Percentiles rank a stretch among this genome's conserved stretches.
These are phyloP conservation scores for Diaporthe sp. DNA, from an alignment of 2,329 filamentous ascomycete genomes.

Conservation along the genomic window DNA sequence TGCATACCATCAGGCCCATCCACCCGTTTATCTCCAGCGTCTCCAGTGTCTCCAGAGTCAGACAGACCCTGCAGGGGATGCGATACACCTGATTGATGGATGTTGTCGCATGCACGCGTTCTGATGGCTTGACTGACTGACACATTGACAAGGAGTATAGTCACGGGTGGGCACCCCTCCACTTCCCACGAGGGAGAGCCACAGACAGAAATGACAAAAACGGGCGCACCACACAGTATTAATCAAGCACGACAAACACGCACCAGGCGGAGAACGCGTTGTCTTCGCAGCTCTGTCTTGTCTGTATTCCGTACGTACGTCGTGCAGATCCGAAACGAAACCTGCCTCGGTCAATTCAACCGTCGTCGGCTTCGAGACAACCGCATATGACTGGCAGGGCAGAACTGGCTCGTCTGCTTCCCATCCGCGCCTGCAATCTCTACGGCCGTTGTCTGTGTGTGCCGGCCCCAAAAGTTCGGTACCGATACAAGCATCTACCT, in stretches of 20 bases:
- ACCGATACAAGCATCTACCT: constrained; percentile 27
- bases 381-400: constrained; percentile 1
- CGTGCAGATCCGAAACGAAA: constrained; percentile 3
- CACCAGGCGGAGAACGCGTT: neutral
- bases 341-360: constrained; percentile 3
- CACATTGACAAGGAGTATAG: neutral
- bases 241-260: neutral
- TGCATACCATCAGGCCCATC: neutral
- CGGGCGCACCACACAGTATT: neutral
- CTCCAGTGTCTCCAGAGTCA: neutral
- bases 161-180: constrained; percentile 10
- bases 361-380: constrained; percentile 9
- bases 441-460: constrained; percentile 21
- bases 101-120: neutral
- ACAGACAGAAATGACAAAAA: neutral
- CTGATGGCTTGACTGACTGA: neutral
- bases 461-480: constrained; percentile 22
- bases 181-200: constrained; percentile 27
- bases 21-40: constrained; percentile 8
- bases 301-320: neutral
- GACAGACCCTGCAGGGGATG: constrained; percentile 3
- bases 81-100: constrained; percentile 5
- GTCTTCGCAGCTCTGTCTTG: neutral
- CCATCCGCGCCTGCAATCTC: constrained; percentile 19
- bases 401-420: constrained; percentile 4